Evolutionary conservation across 2,329 filamentous ascomycete genomes (phyloP), one percentile per base, ranked within the genome.

Genomic region (Seiridium cupressi): DNA sequence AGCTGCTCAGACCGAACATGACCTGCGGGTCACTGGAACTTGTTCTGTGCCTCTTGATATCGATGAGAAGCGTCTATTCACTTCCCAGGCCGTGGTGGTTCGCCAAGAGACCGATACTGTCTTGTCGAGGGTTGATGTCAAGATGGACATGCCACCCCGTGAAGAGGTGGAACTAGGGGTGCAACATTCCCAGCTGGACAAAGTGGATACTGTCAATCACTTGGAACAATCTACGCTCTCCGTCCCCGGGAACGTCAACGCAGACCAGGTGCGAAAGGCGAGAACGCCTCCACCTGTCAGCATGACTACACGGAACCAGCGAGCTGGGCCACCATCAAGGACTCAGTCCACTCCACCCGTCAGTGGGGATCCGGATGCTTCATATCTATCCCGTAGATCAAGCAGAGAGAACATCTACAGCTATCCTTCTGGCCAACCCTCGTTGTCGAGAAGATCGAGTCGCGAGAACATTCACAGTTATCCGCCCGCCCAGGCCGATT

Each of bases 231-330:
- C 7, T 13, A 9, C n/a, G 36, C 40, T 38, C 13, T 55, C 40
- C 31, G 18, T 38, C 5, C 26, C 36, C 5, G n/a, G 7, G 5
- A 11, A 32, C 26, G 26, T 31, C 11, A 9, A 34, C 31, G 38
- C 54, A 48, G 51, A 53, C 38, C 64, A 61, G 35, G 46, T 63
- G 47, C 70, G 67, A 46, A 73, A 69, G 59, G 65, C 71, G 8
- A 76, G 66, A 57, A 73, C 74, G 0, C 72, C 76, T 3, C 76
- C 77, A 1, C 77, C 79, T 0, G 72, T 80, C 35, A 80, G 76
- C 64, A 75, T 81, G 70, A 72, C 72, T n/a, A 78, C 75, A 3
- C 73, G 76, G 34, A 76, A 73, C 36, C 69, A 72, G 5, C 64
- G 69, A 7, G 65, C 70, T 11, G 72, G 71, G 10, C 70, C 71